phyloP scores from a whole-genome alignment of 164 flowering plant genomes.

The Litsea cubeba region DNA sequence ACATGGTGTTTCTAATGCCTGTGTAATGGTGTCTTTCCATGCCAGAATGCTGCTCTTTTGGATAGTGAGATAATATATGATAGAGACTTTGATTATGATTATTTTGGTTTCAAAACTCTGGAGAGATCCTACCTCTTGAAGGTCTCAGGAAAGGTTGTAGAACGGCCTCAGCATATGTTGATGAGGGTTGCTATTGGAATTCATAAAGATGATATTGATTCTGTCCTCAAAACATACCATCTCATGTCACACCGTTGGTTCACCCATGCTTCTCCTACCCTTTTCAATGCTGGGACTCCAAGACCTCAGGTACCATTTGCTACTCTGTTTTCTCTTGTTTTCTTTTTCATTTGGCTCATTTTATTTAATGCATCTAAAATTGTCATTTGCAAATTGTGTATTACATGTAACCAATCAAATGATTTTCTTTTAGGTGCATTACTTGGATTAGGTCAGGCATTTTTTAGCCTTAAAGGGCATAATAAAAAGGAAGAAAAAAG shows the following conservation, averaged over 20 bases:
- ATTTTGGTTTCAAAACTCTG: constrained; percentile 98
- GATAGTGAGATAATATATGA: constrained; percentile 99
- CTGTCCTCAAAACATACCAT: constrained; percentile 87
- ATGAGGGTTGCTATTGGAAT: constrained; percentile 99
- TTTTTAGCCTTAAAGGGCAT: no score
- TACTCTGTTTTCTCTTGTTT: not conserved
- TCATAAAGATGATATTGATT: constrained; percentile 91
- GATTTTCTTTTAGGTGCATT: no score
- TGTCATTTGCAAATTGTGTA: no score
- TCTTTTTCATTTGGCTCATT: not conserved
- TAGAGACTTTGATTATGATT: constrained; percentile 96
- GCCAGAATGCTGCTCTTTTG: constrained; percentile 85
- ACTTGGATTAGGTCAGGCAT: no score
- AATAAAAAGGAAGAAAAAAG: no score
- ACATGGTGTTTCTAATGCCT: not conserved
- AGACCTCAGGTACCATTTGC: constrained; percentile 76
- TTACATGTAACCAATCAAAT: no score
- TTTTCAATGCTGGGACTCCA: constrained; percentile 96
- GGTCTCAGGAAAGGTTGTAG: constrained; percentile 88
- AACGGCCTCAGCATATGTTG: constrained; percentile 99
- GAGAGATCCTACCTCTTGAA: constrained; percentile 96
- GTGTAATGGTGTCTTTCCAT: not conserved
- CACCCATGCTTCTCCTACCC: constrained; percentile 99
- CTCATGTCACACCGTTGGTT: constrained; percentile 98
- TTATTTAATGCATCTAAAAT: no score